These are phyloP conservation scores for Ogataea henricii DNA, from an alignment of 805 yeast species.

Conservation along the genomic window DNA sequence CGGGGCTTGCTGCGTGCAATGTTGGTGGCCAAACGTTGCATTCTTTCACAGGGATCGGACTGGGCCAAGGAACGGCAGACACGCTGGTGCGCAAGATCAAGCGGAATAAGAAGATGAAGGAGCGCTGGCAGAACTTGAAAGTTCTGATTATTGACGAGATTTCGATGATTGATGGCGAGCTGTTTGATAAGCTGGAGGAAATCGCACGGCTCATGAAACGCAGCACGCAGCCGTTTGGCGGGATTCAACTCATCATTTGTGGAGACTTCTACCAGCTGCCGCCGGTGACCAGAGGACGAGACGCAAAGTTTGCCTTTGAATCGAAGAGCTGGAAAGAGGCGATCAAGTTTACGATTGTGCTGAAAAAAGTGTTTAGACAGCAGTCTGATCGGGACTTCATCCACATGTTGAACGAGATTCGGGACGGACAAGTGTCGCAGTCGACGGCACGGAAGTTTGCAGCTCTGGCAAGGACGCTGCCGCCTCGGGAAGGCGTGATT, in stretches of 20 bases:
- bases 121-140: conserved; percentile 56
- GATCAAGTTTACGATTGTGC: conserved; percentile 56
- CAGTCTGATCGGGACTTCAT: conserved; percentile 70
- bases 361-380: conserved; percentile 73
- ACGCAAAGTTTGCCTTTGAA: conserved; percentile 62
- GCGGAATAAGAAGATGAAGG: conserved; percentile 48
- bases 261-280: conserved; percentile 87
- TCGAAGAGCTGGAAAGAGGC: conserved; percentile 60
- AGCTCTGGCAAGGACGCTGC: conserved; percentile 52
- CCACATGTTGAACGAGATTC: conserved; percentile 72
- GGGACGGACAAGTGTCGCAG: conserved; percentile 59
- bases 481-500: conserved; percentile 55
- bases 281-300: conserved; percentile 52
- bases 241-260: conserved; percentile 72
- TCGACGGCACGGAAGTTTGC: conserved; percentile 52
- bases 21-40: conserved; percentile 80
- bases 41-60: conserved; percentile 76
- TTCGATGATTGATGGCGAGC: conserved; percentile 74
- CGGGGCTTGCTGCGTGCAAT: conserved; percentile 82
- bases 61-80: conserved; percentile 57
- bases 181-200: conserved; percentile 62
- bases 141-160: conserved; percentile 78
- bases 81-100: conserved; percentile 53
- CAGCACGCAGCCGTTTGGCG: conserved; percentile 65
- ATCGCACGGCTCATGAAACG: conserved; percentile 56